Conservation (phyloP, 495 filamentous ascomycete genomes). For the Tuber aestivum region DNA sequence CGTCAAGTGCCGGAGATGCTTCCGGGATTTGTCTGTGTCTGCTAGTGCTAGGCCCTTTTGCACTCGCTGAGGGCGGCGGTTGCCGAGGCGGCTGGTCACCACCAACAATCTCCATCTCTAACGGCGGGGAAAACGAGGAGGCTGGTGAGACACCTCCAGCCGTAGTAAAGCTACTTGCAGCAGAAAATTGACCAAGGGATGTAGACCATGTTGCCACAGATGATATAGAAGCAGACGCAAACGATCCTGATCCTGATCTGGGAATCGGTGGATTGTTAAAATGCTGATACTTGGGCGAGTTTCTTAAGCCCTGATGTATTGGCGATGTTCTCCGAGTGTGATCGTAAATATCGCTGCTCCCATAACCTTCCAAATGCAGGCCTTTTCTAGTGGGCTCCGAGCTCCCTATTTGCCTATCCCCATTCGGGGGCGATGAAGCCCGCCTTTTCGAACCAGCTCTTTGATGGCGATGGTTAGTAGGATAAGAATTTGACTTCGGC, state of each 20-base stretch:
- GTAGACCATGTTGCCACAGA: slow-evolving; percentile 38
- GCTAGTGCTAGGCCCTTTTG: slow-evolving; percentile 21
- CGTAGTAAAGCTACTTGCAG: slow-evolving; percentile 38
- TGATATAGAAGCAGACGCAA: slow-evolving; percentile 32
- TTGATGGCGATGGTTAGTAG: slow-evolving; percentile 24
- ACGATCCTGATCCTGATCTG: slow-evolving; percentile 33
- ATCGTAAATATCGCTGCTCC: slow-evolving; percentile 28
- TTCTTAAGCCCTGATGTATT: slow-evolving; percentile 34
- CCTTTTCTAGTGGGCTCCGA: slow-evolving; percentile 40
- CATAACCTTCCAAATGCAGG: slow-evolving; percentile 27
- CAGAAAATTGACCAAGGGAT: slow-evolving; percentile 34
- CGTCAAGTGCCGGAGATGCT: slow-evolving; percentile 20
- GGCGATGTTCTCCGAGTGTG: slow-evolving; percentile 36
- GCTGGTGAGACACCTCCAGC: slow-evolving; percentile 35
- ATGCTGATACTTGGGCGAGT: slow-evolving; percentile 32
- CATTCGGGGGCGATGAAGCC: slow-evolving; percentile 40
- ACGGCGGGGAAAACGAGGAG: slow-evolving; percentile 34
- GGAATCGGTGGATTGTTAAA: slow-evolving; percentile 26
- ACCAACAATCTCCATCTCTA: slow-evolving; percentile 24
- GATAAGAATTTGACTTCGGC: slow-evolving; percentile 39
- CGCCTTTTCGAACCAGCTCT: slow-evolving; percentile 39
- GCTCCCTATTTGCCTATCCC: slow-evolving; percentile 27
- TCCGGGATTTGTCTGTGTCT: slow-evolving; percentile 35
- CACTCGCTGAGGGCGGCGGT: slow-evolving; percentile 17
- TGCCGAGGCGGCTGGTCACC: slow-evolving; percentile 26